A percentile compares a stretch with the other conserved stretches of the same genome.
phyloP scores from a whole-genome alignment of 768 basidiomycete genomes.

The button mushroom (Agaricus bisporus) region DNA sequence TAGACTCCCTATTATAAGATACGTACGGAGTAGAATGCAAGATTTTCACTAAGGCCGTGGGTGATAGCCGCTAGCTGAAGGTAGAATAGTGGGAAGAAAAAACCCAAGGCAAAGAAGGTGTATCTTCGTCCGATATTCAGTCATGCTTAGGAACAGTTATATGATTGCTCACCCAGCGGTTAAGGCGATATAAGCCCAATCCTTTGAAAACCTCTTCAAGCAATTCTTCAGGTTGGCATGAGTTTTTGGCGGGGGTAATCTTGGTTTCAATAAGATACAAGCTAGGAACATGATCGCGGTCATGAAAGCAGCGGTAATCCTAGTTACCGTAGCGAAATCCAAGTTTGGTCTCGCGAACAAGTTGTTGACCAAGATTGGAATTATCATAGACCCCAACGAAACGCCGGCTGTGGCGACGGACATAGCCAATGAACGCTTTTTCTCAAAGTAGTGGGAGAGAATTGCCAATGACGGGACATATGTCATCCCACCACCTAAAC shows the following conservation, averaged over 20 bases:
- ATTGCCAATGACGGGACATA: slow-evolving; percentile 35
- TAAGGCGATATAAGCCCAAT: slow-evolving; percentile 13
- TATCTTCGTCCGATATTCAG: not conserved
- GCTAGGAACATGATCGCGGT: slow-evolving; percentile 8
- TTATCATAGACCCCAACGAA: slow-evolving; percentile 24
- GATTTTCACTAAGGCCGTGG: slow-evolving; percentile 24
- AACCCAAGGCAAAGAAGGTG: slow-evolving; percentile 17
- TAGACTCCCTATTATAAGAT: not conserved
- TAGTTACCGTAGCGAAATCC: slow-evolving; percentile 18
- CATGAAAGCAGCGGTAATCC: slow-evolving; percentile 9
- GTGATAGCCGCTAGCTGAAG: slow-evolving; percentile 29
- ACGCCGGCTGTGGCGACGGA: slow-evolving; percentile 19
- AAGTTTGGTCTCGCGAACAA: slow-evolving; percentile 23
- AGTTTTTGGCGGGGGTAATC: slow-evolving; percentile 23
- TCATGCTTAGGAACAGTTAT: too few species aligned
- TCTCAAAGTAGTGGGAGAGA: slow-evolving; percentile 35
- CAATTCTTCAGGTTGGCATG: slow-evolving; percentile 4
- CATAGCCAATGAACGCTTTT: slow-evolving; percentile 33
- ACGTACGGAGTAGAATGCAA: slow-evolving; percentile 24
- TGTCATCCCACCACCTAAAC: slow-evolving; percentile 33
- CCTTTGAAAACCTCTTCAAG: slow-evolving; percentile 11
- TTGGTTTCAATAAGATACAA: slow-evolving; percentile 22
- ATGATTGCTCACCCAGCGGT: slow-evolving; percentile 11
- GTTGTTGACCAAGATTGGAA: slow-evolving; percentile 45
- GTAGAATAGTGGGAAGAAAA: slow-evolving; percentile 32